Percentiles rank a stretch among this genome's conserved stretches.
Conservation (phyloP, 2,329 filamentous ascomycete species). For the Fusarium coicis region DNA sequence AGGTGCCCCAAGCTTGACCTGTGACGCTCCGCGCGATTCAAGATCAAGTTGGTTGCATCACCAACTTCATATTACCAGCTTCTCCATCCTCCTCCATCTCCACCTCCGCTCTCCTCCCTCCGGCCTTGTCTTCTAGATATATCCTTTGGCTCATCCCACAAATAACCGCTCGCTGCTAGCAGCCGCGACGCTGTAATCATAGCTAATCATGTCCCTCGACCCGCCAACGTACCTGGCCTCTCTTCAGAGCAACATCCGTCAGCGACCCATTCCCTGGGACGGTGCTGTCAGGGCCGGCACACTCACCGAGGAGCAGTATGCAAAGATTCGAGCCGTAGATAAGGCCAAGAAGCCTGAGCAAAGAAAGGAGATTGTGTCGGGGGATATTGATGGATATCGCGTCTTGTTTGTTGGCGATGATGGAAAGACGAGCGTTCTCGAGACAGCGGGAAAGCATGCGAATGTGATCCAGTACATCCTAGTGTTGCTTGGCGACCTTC, state of each 20-base stretch:
- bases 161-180: constrained; percentile 35
- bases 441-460: constrained; percentile 84
- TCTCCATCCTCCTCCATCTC: constrained; percentile 22
- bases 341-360: constrained; percentile 90
- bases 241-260: constrained; percentile 96
- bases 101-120: constrained; percentile 10
- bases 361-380: constrained; percentile 83
- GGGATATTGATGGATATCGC: constrained; percentile 82
- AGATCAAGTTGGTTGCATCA: constrained; percentile 45
- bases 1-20: constrained; percentile 23
- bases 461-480: constrained; percentile 97
- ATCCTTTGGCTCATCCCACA: constrained; percentile 18
- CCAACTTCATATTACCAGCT: constrained; percentile 43
- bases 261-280: constrained; percentile 96
- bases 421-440: constrained; percentile 78
- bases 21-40: constrained; percentile 42
- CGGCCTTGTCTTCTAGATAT: constrained; percentile 5
- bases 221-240: constrained; percentile 86
- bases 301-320: constrained; percentile 92
- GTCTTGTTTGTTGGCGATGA: constrained; percentile 81
- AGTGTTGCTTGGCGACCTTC: constrained; percentile 86
- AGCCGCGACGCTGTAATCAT: constrained; percentile 44
- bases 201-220: constrained; percentile 81
- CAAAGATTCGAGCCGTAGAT: constrained; percentile 95
- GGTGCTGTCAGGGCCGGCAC: constrained; percentile 93